These are phyloP conservation scores for Fusarium tuaranense DNA, from an alignment of 2,329 filamentous ascomycete genomes.

Conservation along the genomic window DNA sequence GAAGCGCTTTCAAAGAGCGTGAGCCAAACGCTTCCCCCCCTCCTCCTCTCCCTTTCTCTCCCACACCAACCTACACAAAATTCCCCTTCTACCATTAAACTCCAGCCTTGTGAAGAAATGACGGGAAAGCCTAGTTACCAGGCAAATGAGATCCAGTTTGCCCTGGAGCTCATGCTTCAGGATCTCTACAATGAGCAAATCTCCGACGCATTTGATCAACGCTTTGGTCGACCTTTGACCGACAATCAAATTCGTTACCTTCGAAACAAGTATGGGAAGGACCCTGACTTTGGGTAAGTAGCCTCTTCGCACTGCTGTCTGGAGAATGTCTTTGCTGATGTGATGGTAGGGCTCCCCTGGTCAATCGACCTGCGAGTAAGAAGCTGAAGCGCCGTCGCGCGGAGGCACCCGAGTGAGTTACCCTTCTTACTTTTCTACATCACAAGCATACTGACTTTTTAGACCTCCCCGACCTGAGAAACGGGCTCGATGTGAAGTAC, in stretches of 20 bases:
- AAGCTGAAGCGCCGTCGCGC: constrained; percentile 28
- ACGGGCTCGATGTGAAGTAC: not conserved
- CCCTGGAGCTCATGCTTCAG: constrained; percentile 46
- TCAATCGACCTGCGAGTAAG: constrained; percentile 25
- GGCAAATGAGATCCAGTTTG: constrained; percentile 50
- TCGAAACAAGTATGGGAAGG: constrained; percentile 55
- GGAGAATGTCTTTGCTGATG: not conserved
- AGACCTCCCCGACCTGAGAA: constrained; percentile 10
- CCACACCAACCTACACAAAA: not conserved
- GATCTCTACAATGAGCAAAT: constrained; percentile 44
- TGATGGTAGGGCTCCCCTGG: constrained; percentile 16
- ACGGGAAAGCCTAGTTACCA: constrained; percentile 50
- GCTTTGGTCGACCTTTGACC: constrained; percentile 47
- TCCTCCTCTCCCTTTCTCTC: not conserved
- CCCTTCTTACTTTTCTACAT: not conserved
- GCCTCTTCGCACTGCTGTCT: not conserved
- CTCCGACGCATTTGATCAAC: constrained; percentile 40
- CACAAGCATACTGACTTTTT: not conserved
- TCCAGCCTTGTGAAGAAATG: constrained; percentile 4
- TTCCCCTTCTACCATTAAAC: not conserved
- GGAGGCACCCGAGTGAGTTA: constrained; percentile 21
- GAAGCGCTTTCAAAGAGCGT: not conserved
- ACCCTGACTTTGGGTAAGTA: constrained; percentile 54
- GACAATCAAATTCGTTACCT: constrained; percentile 54
- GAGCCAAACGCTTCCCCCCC: not conserved